Conservation (phyloP, 192 early-diverging fungal species). For the Coemansia sp. region DNA sequence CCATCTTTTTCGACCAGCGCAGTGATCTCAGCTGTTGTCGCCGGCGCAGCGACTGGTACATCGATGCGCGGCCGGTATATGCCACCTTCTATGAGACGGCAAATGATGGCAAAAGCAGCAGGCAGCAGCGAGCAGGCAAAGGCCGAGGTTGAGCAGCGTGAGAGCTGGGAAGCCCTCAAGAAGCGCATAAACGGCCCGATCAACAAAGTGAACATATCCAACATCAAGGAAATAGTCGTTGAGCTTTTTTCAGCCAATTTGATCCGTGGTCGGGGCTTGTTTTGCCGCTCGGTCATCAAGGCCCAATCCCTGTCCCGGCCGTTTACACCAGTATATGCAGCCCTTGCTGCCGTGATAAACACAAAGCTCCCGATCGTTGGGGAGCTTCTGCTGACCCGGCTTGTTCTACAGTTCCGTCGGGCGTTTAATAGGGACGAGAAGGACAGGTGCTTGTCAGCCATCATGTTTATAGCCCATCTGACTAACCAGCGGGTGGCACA, state of each 20-base stretch:
- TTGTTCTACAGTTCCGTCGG: constrained; percentile 86
- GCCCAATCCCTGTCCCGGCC: constrained; percentile 84
- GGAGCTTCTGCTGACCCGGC: constrained; percentile 80
- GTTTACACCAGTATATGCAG: constrained; percentile 92
- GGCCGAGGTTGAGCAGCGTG: constrained; percentile 64
- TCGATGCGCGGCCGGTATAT: constrained; percentile 63
- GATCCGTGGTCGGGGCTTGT: constrained; percentile 90
- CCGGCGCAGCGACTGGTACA: not conserved
- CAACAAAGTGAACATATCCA: constrained; percentile 91
- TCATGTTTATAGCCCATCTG: constrained; percentile 89
- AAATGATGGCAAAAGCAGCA: constrained; percentile 61
- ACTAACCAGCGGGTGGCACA: constrained; percentile 88
- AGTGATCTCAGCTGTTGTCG: not conserved
- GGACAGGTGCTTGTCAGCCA: constrained; percentile 74
- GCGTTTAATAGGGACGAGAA: constrained; percentile 95
- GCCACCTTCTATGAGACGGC: constrained; percentile 77
- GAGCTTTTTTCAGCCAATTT: constrained; percentile 91
- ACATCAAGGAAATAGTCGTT: constrained; percentile 87
- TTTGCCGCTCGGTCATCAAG: constrained; percentile 83
- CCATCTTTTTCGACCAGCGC: not conserved
- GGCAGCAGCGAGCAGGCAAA: not conserved
- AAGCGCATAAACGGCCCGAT: constrained; percentile 94
- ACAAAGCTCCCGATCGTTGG: constrained; percentile 92
- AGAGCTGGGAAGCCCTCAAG: constrained; percentile 92
- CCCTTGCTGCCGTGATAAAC: constrained; percentile 85